Evolutionary conservation across 1,139 yeast species (phyloP), one percentile per base, ranked within the genome.

Genomic region (Hyphopichia wangnamkhiaoensis): DNA sequence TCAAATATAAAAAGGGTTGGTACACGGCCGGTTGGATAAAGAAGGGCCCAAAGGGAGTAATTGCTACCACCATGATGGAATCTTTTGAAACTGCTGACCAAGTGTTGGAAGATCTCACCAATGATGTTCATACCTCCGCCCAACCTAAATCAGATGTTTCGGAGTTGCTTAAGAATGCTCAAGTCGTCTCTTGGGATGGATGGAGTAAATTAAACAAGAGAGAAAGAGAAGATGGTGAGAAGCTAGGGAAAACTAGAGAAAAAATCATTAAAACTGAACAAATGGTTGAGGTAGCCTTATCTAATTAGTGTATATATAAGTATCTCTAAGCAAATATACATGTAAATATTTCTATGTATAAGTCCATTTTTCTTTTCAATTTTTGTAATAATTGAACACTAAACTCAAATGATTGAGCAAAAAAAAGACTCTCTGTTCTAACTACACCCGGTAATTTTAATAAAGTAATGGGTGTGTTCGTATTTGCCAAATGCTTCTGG

Each of bases 21-120:
- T 93, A 90, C 53, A 82, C 88, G 1, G 71, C 93, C 4, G 99
- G 99, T 0, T 93, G 99, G 99, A 84, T 91, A 39, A 81, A 85
- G 44, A 83, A 77, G 40, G 96, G 96, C 0, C 89, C 96, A 7
- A 76, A 79, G 27, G 99, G 99, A 1, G 95, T 90, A 5, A 93
- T 93, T 47, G 95, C 96, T 12, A 76, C 86, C 13, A 89, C 98
- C 0, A 88, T 93, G 87, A 75, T 84, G 73, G 94, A 88, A 44
- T 77, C 95, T 0, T 85, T 83, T 52, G 80, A 80, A 26, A 86
- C 90, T 0, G 93, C 88, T 0, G 85, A 81, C 33, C 67, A 71
- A n/a, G 65, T 89, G 0, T 54, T 82, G 15, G 68, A 72, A 33
- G 95, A 86, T 50, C 61, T 76, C 36, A 44, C 59, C 8, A 58